A percentile compares a stretch with the other conserved stretches of the same genome.
phyloP scores from a whole-genome alignment of 176 grass and related monocot genomes.

The Melocanna baccifera region DNA sequence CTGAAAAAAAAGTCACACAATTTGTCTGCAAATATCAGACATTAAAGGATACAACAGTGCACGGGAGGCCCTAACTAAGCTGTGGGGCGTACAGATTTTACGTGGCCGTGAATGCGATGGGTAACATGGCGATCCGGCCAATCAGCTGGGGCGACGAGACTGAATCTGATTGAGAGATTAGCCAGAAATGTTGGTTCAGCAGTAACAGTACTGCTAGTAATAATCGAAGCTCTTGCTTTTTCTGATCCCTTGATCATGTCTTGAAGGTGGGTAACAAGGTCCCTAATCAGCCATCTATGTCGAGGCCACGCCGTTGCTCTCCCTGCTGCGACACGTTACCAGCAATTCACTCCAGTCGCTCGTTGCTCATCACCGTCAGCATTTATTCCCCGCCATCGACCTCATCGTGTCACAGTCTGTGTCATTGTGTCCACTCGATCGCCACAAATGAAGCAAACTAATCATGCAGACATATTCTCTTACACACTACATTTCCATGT shows the following conservation, averaged over 20 bases:
- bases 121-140: slow-evolving; percentile 6
- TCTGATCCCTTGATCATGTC: neutral
- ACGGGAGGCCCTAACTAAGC: neutral
- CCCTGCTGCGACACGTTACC: neutral
- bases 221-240: neutral
- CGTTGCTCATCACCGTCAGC: neutral
- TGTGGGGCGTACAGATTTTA: neutral
- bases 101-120: neutral
- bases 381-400: neutral
- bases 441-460: neutral
- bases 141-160: neutral
- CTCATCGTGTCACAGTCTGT: neutral
- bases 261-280: neutral
- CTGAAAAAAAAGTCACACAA: too few relatives aligned
- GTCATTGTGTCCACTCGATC: neutral
- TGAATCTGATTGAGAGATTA: neutral
- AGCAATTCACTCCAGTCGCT: neutral
- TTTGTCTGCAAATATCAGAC: slow-evolving; percentile 45
- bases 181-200: neutral
- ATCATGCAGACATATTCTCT: neutral
- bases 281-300: neutral
- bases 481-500: too few relatives aligned
- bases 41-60: slow-evolving; percentile 10
- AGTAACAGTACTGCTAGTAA: neutral
- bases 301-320: neutral